phyloP scores from a whole-genome alignment of 2,329 filamentous ascomycete species.

The Lecanicillium sp. region DNA sequence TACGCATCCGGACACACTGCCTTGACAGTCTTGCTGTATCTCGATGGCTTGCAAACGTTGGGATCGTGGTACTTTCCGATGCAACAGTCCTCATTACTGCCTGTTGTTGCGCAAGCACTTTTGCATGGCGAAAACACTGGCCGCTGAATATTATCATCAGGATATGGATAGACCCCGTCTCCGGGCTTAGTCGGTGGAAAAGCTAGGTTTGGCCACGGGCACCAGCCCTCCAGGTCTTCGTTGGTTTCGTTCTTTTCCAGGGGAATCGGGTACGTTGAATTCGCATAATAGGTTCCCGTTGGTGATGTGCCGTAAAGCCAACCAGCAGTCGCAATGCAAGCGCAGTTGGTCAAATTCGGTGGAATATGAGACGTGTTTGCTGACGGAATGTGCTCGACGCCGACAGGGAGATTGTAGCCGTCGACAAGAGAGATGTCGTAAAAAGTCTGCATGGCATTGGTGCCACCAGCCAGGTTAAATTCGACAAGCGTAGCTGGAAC shows the following conservation, averaged over 20 bases:
- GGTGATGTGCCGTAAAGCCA: conserved; percentile 46
- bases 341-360: conserved; percentile 67
- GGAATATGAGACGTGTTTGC: conserved; percentile 59
- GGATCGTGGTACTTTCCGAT: conserved; percentile 59
- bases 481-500: conserved; percentile 72
- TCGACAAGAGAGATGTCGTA: conserved; percentile 83
- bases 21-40: conserved; percentile 65
- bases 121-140: conserved; percentile 71
- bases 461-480: conserved; percentile 65
- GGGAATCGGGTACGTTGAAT: conserved; percentile 57
- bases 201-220: conserved; percentile 69
- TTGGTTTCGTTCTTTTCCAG: conserved; percentile 54
- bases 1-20: conserved; percentile 76
- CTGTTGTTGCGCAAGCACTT: conserved; percentile 65
- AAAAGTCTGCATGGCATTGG: conserved; percentile 55
- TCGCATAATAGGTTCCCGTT: conserved; percentile 52
- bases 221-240: conserved; percentile 57
- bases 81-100: conserved; percentile 64
- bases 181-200: conserved; percentile 59
- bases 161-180: conserved; percentile 73
- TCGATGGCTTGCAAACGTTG: conserved; percentile 54
- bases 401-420: conserved; percentile 72
- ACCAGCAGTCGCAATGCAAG: conserved; percentile 65
- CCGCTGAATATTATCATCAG: conserved; percentile 62
- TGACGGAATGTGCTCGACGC: conserved; percentile 51